Evolutionary conservation across 2,329 filamentous ascomycete genomes (phyloP), one percentile per base, ranked within the genome.

Genomic region (Acarospora socialis): DNA sequence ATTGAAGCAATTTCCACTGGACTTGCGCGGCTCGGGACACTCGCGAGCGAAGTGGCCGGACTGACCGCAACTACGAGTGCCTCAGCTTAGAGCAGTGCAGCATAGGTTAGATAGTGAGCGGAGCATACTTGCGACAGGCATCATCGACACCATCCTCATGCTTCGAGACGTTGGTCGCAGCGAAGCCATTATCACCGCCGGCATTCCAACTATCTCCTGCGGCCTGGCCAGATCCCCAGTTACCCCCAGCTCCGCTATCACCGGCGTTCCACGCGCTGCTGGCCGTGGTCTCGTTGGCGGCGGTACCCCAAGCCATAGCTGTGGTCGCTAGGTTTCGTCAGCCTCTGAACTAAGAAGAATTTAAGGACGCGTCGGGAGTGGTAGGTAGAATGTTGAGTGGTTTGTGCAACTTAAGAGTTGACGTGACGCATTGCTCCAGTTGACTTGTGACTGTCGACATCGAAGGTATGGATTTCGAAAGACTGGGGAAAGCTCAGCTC

Each of bases 1-100:
- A 36, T 64, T 63, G 50, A 60, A 63, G 43, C 60, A 63, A 12
- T 47, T 52, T 30, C 51, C 53, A 12, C 29, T 28, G n/a, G 40
- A 44, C 43, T 57, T 55, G 23, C 47, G 51, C 39, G 52, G 53
- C 28, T 60, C 54, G 3, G 59, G 52, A 34, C 61, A 65, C 10
- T 63, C 56, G 17, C 46, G 46, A 20, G 47, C 45, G 21, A 52
- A 38, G 32, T 53, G 49, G 18, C 50, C 50, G 15, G 30, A 7
- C 13, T 42, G 22, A 15, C 37, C 27, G 26, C 45, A 47, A 25
- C 45, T 47, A 28, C 6, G 5, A 7, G 4, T 7, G 18, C 6
- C 5, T 25, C 7, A 25, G 16, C 12, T 3, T 12, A 19, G 7
- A 15, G 14, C 8, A 31, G 29, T 7, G 12, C 13, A 5, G 13